Conservation (phyloP, 257 asterid genomes). For the Paulownia fortunei region DNA sequence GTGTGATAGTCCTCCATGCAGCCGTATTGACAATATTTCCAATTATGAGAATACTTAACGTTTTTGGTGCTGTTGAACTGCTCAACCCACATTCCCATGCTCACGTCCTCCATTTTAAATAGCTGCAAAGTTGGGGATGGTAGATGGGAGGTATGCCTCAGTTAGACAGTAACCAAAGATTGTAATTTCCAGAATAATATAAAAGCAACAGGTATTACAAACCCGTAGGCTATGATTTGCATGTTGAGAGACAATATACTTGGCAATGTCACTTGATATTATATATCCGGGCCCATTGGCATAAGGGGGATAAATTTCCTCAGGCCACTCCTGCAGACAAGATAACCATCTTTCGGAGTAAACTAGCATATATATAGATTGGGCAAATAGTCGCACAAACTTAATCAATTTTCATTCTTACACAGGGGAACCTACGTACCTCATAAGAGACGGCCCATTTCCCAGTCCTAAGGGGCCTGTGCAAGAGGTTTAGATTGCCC, state of each 20-base stretch:
- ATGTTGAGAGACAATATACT: constrained; percentile 66
- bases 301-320: constrained; percentile 92
- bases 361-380: background rate
- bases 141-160: background rate
- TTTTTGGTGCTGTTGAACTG: constrained; percentile 67
- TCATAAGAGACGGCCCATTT: constrained; percentile 96
- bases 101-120: constrained; percentile 98
- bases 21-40: constrained; percentile 95
- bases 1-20: constrained; percentile 89
- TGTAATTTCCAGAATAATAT: constrained; percentile 17
- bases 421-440: constrained; percentile 47
- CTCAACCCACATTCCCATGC: constrained; percentile 99
- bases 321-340: constrained; percentile 90
- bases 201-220: constrained; percentile 17
- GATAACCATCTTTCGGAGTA: constrained; percentile 12
- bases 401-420: background rate
- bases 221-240: constrained; percentile 75
- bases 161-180: constrained; percentile 6
- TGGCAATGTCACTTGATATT: constrained; percentile 78
- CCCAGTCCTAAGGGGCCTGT: constrained; percentile 93
- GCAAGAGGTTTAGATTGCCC: constrained; percentile 94
- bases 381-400: background rate
- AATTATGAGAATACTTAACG: constrained; percentile 76
- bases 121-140: constrained; percentile 51
- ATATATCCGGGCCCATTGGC: constrained; percentile 97